Conservation (phyloP, 306 rosid genomes). For the Ormosia emarginata region DNA sequence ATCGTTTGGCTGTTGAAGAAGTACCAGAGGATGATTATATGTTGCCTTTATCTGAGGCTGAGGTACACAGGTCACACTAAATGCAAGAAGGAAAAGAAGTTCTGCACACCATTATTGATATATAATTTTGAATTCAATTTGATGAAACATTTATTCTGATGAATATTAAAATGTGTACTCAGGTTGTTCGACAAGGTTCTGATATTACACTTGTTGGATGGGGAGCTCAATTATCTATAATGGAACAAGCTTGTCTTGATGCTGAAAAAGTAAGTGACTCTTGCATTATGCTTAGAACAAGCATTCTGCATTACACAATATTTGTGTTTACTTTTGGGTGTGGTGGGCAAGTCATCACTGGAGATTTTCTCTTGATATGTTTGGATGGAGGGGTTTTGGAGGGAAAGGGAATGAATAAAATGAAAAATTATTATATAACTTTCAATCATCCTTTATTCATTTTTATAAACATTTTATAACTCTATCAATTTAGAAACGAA, state of each 20-base stretch:
- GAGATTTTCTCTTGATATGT: neutral
- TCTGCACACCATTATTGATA: neutral
- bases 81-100: neutral
- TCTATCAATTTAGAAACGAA: too few relatives aligned
- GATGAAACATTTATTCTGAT: neutral
- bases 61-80: constrained; percentile 46
- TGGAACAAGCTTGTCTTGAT: constrained; percentile 94
- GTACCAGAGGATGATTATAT: constrained; percentile 88
- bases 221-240: constrained; percentile 89
- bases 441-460: too few relatives aligned
- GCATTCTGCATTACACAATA: constrained; percentile 11
- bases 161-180: constrained; percentile 21
- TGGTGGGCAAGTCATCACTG: neutral
- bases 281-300: constrained; percentile 1
- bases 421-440: too few relatives aligned
- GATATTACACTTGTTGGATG: constrained; percentile 97
- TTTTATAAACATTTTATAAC: too few relatives aligned
- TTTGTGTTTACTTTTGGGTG: neutral
- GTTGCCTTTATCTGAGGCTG: constrained; percentile 91
- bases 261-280: constrained; percentile 68
- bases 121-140: neutral
- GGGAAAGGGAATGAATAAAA: too few relatives aligned
- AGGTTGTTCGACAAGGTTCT: constrained; percentile 76
- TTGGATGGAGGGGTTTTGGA: too few relatives aligned
- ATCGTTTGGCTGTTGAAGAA: constrained; percentile 94